Evolutionary conservation across 768 basidiomycete genomes (phyloP), one percentile per base, ranked within the genome.

Genomic region (Hypholoma sublateritium): DNA sequence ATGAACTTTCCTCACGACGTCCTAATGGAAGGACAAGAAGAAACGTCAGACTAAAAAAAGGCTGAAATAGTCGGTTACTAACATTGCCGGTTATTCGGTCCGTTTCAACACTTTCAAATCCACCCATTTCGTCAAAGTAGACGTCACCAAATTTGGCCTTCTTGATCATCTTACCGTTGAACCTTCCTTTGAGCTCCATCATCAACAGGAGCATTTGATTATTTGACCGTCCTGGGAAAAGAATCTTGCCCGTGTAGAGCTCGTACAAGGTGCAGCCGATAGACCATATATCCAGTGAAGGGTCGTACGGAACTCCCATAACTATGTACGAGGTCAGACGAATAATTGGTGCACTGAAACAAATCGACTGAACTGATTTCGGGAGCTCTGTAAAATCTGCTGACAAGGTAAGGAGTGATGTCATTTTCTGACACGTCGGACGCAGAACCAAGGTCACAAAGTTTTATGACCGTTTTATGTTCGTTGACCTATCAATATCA

Each of bases 231-330:
- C 96, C 96, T 0, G 97, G 97, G 71, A 98, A 93, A 39, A 99
- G 85, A 55, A 98, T 98, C 77, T 97, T 98, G 70, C 93, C 94
- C 1, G 94, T 95, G 74, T 94, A 96, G 14, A 95, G 77, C 67
- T 95, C 93, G 67, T 93, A 96, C n/a, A 99, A 78, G 6, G 97
- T 98, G 73, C 96, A 98, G 2, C 95, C 97, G 57, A 96, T 87
- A 8, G 95, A 96, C 97, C 97, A 98, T 28, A 97, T 82, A 67
- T 98, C 96, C 24, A 99, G 81, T 0, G 95, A 82, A 6, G 90
- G 86, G 74, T 98, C 97, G 65, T 98, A 98, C 0, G 96, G 95
- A 28, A 91, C 83, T 32, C 97, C 97, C 55, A 99, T 86, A 67
- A 98, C 95, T 98, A 32, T 32, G 28, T 32, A 32, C 28, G 5